Conservation (phyloP, 1,284 basidiomycete genomes). For the Ceratobasidium sp. region DNA sequence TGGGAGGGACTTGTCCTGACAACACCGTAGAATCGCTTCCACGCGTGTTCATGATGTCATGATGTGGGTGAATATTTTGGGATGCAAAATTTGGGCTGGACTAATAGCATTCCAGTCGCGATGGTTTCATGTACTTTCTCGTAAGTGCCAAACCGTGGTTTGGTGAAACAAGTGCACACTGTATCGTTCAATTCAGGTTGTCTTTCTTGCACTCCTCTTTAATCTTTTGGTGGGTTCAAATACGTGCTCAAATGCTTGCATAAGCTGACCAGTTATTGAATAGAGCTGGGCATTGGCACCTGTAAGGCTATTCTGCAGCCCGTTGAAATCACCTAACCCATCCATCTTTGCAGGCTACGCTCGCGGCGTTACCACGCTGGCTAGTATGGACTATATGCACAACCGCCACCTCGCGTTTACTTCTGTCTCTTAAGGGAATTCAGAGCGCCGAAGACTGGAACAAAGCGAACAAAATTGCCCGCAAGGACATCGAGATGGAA, state of each 20-base stretch:
- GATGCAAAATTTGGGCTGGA: background rate
- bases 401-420: slow-evolving; percentile 38
- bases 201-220: slow-evolving; percentile 37
- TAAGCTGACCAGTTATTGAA: background rate
- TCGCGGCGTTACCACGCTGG: slow-evolving; percentile 28
- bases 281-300: slow-evolving; percentile 36
- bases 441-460: slow-evolving; percentile 21
- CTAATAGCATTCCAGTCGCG: slow-evolving; percentile 11
- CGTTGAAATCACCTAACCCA: background rate
- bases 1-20: background rate
- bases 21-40: background rate
- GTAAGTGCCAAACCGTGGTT: background rate
- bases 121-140: slow-evolving; percentile 37
- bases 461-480: slow-evolving; percentile 5
- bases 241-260: background rate
- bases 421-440: slow-evolving; percentile 37
- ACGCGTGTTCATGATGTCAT: slow-evolving; percentile 24
- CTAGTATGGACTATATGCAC: slow-evolving; percentile 40
- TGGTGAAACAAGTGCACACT: background rate
- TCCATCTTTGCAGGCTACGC: slow-evolving; percentile 9
- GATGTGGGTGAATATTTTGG: slow-evolving; percentile 20
- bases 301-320: slow-evolving; percentile 2
- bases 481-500: slow-evolving; percentile 12
- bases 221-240: slow-evolving; percentile 33
- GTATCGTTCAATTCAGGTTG: background rate